These are phyloP conservation scores for Clausena lansium DNA, from an alignment of 345 rosid genomes.

Conservation along the genomic window DNA sequence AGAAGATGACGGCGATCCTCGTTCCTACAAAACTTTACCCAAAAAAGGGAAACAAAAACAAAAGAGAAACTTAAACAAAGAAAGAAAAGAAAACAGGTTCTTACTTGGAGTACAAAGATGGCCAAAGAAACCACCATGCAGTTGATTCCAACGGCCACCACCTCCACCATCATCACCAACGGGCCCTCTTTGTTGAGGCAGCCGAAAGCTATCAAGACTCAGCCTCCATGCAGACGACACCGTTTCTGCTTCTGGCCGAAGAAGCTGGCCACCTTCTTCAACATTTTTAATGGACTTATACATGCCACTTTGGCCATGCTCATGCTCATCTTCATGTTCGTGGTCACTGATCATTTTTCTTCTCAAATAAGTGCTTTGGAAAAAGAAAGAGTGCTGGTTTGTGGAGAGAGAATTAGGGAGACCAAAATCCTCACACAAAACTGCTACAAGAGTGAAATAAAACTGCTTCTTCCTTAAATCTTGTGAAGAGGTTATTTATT, in stretches of 20 bases:
- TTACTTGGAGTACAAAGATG: constrained; percentile 33
- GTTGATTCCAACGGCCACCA: background rate
- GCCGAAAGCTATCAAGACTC: constrained; percentile 40
- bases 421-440: background rate
- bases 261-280: background rate
- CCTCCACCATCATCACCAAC: background rate
- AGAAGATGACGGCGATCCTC: background rate
- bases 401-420: background rate
- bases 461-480: background rate
- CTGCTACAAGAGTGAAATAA: background rate
- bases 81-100: background rate
- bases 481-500: background rate
- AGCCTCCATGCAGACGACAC: constrained; percentile 48
- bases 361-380: background rate
- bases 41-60: background rate
- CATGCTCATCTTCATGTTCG: background rate
- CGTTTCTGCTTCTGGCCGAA: background rate
- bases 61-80: background rate
- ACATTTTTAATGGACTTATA: background rate
- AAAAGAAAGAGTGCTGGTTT: background rate
- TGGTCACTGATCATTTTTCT: background rate
- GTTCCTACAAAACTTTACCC: too few relatives aligned
- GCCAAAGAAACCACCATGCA: constrained; percentile 26
- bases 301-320: background rate
- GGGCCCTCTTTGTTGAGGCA: constrained; percentile 25